Base-by-base conservation (phyloP, 345 rosid species). In the Citrus unshiu region DNA sequence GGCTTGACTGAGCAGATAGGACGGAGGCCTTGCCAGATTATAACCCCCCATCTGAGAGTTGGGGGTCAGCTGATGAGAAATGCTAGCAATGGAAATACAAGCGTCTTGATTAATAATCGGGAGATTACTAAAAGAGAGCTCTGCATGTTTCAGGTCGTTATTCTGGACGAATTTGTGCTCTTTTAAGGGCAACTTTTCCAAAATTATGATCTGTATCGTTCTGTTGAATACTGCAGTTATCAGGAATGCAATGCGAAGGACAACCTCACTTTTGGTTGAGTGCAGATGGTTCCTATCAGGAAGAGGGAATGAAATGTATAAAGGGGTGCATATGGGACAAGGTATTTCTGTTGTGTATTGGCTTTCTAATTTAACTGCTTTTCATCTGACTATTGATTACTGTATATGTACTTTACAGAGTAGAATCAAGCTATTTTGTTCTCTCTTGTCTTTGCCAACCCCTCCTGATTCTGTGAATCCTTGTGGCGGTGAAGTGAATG, bases 41-140 rank as follows among this genome's bases (percentile, higher is more conserved):
- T 96, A 76, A 86, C 88, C 73, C 85, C 86, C 56, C 80, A 83
- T 16, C 77, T 93, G 76, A 51, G 27, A 67, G 72, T 96, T 68
- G 93, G 99, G 51, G 95, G 86, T 70, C 58, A 46, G 51, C 78
- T 94, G 29, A 70, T 6, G 32, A 2, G 2, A 68, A 13, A 81
- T 16, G 97, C 93, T 16, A 94, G 99, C 91, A 89, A 93, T 3
- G 99, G 99, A 63, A 91, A 88, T 83, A 90, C 92, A 35, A 78
- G 81, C 16, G 68, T 94, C 81, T 34, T 79, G 22, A 78, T 96
- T 59, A 96, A 96, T 66, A 70, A 24, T 73, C 85, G 98, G 46
- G 90, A 89, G 86, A 91, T 96, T 78, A 96, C 97, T 32, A 85
- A 71, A 83, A 37, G 29, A 4, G 99, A 96, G 80, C 84, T 81